A percentile compares a stretch with the other conserved stretches of the same genome.
Conservation (phyloP, 1,284 basidiomycete genomes). For the Cryptococcus floricola region DNA sequence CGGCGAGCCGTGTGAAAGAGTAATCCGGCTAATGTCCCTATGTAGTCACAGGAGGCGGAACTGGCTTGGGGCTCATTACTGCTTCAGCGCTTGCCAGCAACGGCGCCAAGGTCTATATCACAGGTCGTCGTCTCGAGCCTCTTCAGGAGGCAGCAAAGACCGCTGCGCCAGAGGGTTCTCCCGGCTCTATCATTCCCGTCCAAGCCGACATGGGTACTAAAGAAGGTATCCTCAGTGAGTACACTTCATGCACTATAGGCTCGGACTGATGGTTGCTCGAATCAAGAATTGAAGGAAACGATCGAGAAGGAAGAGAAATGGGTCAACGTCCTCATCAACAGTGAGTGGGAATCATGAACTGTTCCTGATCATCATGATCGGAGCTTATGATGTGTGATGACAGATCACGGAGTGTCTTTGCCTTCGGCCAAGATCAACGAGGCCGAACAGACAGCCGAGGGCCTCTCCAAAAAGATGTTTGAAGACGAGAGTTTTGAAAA, state of each 20-base stretch:
- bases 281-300: conserved; percentile 28
- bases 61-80: conserved; percentile 41
- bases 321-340: conserved; percentile 40
- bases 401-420: conserved; percentile 45
- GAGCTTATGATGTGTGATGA: neutral
- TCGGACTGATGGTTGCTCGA: neutral
- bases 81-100: conserved; percentile 41
- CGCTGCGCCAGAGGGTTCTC: conserved; percentile 16
- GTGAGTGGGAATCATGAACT: conserved; percentile 14
- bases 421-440: conserved; percentile 26
- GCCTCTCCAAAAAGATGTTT: conserved; percentile 43
- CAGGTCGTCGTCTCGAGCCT: conserved; percentile 39
- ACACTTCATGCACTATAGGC: neutral
- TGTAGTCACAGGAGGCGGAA: conserved; percentile 46
- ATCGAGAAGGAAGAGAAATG: conserved; percentile 36
- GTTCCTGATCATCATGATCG: too few species aligned
- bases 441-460: conserved; percentile 42
- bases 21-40: neutral
- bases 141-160: conserved; percentile 34
- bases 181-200: conserved; percentile 36
- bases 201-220: conserved; percentile 43
- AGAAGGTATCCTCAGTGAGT: conserved; percentile 41
- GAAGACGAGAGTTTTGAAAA: conserved; percentile 39
- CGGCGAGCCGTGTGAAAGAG: too few species aligned
- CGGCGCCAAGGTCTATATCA: conserved; percentile 45